Conservation (phyloP, 83 land plant genomes). For the Picea abies region DNA sequence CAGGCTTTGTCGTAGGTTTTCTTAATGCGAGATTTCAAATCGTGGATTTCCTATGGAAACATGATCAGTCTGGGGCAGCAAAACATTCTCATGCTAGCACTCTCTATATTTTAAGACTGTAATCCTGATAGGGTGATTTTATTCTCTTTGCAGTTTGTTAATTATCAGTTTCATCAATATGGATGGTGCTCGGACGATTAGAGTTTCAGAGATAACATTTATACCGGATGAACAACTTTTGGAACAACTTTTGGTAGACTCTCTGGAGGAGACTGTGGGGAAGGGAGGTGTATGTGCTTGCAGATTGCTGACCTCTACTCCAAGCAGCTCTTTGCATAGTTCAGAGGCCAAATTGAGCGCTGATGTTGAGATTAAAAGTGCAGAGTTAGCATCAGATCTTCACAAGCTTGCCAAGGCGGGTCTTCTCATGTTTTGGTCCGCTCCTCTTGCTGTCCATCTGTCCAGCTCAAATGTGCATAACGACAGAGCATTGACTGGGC, state of each 20-base stretch:
- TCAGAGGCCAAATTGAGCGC: not conserved
- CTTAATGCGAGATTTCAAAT: too few relatives aligned
- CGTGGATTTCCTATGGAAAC: too few relatives aligned
- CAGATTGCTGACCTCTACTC: not conserved
- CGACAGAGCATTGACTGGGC: not conserved
- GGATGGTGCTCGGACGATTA: too few relatives aligned
- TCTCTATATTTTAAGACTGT: too few relatives aligned
- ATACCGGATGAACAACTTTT: not conserved
- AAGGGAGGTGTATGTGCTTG: not conserved
- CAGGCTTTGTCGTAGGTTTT: too few relatives aligned
- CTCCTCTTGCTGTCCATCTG: not conserved
- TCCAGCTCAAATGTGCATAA: not conserved
- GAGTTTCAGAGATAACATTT: too few relatives aligned
- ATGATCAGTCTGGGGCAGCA: too few relatives aligned
- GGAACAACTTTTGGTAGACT: not conserved
- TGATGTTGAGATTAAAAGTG: not conserved
- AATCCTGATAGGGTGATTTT: too few relatives aligned
- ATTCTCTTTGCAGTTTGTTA: too few relatives aligned
- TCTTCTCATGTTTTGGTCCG: not conserved
- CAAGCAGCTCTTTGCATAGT: not conserved
- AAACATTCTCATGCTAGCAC: too few relatives aligned
- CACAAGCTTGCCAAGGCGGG: constrained; percentile 8
- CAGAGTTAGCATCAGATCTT: not conserved
- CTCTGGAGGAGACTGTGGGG: not conserved
- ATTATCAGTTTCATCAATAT: too few relatives aligned